Evolutionary conservation across 2,329 filamentous ascomycete species (phyloP), one percentile per base, ranked within the genome.

Genomic region (Xylaria arbuscula): DNA sequence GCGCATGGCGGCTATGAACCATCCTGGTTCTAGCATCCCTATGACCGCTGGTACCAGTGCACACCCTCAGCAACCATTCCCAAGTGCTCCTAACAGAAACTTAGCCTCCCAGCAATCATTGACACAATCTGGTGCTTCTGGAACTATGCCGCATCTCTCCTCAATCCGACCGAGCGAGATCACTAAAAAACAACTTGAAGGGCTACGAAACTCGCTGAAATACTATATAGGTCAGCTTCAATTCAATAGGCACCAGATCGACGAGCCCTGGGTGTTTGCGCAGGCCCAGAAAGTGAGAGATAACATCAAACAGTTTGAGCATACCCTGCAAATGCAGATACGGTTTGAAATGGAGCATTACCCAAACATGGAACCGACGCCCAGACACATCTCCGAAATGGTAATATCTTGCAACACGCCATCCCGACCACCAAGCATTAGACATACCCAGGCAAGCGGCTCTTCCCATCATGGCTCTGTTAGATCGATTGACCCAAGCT

Each of bases 211-310:
- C n/a, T 83, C 83, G n/a, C 80, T 90, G 67, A 87, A 84, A 73
- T 85, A 85, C 66, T 81, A 86, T 48, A 84, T 89, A 70, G 85
- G 87, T 67, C 88, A 90, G 71, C 77, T 90, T 53, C 83, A 84
- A 61, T 89, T 87, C 80, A 90, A 90, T 74, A 85, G 83, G 71
- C 87, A 90, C 70, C 88, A 90, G 72, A 88, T 90, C 69, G 88
- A 90, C 66, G 86, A 72, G 34, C 59, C 62, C 9, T 68, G 59
- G 59, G 68, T 68, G n/a, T 70, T 64, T 62, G 62, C 61, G 7
- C 65, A 68, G 10, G 82, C 80, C 3, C 74, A 80, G 42, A 75
- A 80, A 42, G 75, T 87, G 66, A 78, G 80, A n/a, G 77, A 80
- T 24, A 82, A 83, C 38, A 84, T 89, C 64, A 76, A 79, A 32